phyloP scores from a whole-genome alignment of 2,329 filamentous ascomycete genomes.

The Apiospora phragmitis region DNA sequence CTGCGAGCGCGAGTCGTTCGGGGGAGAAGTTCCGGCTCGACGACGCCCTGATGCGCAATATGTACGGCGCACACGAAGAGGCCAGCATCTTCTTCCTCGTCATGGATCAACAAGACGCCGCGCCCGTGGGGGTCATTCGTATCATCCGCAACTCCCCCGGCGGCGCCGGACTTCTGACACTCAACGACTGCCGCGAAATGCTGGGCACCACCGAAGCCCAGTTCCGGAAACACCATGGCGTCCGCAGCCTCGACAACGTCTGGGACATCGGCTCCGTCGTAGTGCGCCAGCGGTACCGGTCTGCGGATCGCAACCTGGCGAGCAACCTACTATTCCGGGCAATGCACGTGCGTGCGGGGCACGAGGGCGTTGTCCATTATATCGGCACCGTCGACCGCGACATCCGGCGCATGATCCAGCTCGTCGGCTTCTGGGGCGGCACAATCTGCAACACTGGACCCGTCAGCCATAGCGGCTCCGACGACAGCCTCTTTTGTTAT shows the following conservation, averaged over 20 bases:
- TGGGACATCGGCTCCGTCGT: conserved; percentile 16
- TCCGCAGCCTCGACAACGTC: conserved; percentile 7
- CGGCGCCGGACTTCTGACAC: conserved; percentile 13
- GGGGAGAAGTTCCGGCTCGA: conserved; percentile 15
- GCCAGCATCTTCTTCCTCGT: conserved; percentile 17
- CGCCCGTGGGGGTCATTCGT: conserved; percentile 15
- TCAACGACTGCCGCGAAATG: conserved; percentile 13
- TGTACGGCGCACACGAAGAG: conserved; percentile 15
- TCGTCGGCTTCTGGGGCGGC: conserved; percentile 14
- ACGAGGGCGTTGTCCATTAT: conserved; percentile 16
- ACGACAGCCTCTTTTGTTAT: conserved; percentile 13
- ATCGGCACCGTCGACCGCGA: conserved; percentile 15
- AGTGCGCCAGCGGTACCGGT: conserved; percentile 12
- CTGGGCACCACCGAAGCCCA: not conserved
- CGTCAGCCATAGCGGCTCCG: conserved; percentile 17
- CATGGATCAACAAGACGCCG: conserved; percentile 10
- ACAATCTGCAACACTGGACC: conserved; percentile 11
- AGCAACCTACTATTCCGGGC: conserved; percentile 16
- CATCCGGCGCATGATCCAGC: conserved; percentile 14
- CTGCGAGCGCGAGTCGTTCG: conserved; percentile 16
- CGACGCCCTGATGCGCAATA: conserved; percentile 14
- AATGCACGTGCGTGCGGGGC: conserved; percentile 11
- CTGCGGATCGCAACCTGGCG: conserved; percentile 13
- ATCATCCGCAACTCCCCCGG: conserved; percentile 10
- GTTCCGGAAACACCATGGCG: conserved; percentile 12